phyloP scores from a whole-genome alignment of 2,329 filamentous ascomycete genomes.

The Pyricularia grisea region DNA sequence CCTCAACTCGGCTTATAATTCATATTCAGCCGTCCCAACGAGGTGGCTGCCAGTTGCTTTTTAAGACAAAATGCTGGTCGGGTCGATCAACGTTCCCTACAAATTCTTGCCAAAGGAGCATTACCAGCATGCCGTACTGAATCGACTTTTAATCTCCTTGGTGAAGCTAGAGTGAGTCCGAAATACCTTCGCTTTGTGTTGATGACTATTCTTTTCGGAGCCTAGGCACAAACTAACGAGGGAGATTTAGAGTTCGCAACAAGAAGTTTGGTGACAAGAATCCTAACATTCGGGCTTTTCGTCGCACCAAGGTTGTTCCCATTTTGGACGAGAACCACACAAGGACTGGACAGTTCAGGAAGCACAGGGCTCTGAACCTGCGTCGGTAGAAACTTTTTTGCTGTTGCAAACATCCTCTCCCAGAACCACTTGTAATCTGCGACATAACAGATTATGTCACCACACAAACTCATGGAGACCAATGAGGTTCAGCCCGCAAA shows the following conservation, averaged over 20 bases:
- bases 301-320: constrained; percentile 13
- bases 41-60: not conserved
- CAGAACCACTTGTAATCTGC: constrained; percentile 3
- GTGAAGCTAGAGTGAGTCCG: not conserved
- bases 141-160: not conserved
- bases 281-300: constrained; percentile 5
- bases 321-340: constrained; percentile 11
- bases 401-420: not conserved
- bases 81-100: not conserved
- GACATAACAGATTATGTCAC: constrained; percentile 16
- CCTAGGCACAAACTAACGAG: not conserved
- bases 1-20: not conserved
- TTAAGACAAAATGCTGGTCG: not conserved
- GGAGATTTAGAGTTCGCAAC: constrained; percentile 12
- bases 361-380: constrained; percentile 21
- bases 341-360: constrained; percentile 18
- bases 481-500: not conserved
- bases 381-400: constrained; percentile 8
- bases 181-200: not conserved
- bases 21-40: not conserved
- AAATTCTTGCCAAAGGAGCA: not conserved
- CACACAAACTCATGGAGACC: constrained; percentile 13
- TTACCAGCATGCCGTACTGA: not conserved
- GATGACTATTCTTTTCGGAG: not conserved
- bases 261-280: constrained; percentile 8